phyloP scores from a whole-genome alignment of 352 stramenopile species.

The Peronospora belbahrii region DNA sequence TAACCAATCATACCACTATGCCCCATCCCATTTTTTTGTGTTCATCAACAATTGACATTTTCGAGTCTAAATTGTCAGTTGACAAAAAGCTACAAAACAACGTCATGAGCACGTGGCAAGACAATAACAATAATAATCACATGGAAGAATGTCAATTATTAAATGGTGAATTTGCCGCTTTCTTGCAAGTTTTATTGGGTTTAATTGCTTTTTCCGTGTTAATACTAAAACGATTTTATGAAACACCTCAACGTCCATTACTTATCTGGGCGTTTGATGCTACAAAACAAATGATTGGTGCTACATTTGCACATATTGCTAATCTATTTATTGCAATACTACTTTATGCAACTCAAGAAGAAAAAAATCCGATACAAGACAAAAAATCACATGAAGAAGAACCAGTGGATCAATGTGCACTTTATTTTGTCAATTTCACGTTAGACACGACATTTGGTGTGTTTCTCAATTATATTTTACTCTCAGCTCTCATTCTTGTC shows the following conservation, averaged over 20 bases:
- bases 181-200: slow-evolving; percentile 71
- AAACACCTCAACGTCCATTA: slow-evolving; percentile 72
- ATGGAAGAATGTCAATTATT: slow-evolving; percentile 70
- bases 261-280: slow-evolving; percentile 80
- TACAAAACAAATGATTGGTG: slow-evolving; percentile 82
- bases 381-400: too few relatives aligned
- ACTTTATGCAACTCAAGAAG: slow-evolving; percentile 60
- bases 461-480: slow-evolving; percentile 75
- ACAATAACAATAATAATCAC: neutral
- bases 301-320: slow-evolving; percentile 74
- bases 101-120: neutral
- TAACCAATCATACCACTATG: too few relatives aligned
- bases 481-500: slow-evolving; percentile 47
- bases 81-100: neutral
- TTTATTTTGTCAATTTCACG: slow-evolving; percentile 88
- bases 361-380: too few relatives aligned
- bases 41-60: neutral
- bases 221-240: slow-evolving; percentile 59
- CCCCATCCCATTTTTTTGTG: too few relatives aligned
- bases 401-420: slow-evolving; percentile 65
- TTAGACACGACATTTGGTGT: slow-evolving; percentile 82
- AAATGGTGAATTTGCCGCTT: slow-evolving; percentile 61
- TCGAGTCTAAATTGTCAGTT: too few relatives aligned
- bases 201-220: slow-evolving; percentile 82
- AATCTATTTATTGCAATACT: slow-evolving; percentile 85